phyloP scores from a whole-genome alignment of 331 rosid genomes.

The Spiraea crenata region DNA sequence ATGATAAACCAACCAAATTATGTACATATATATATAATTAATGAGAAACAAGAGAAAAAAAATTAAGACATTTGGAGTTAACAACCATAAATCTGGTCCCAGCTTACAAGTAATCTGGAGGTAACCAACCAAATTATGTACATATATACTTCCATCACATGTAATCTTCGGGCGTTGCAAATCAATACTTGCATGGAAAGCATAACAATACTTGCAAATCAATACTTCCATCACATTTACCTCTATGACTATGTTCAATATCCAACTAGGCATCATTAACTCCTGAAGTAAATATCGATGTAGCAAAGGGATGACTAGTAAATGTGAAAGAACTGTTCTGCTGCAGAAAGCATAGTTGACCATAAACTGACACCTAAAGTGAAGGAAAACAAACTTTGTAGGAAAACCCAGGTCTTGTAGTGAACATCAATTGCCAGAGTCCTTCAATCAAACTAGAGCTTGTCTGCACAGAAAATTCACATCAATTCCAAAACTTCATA shows the following conservation, averaged over 20 bases:
- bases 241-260: neutral
- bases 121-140: too few species aligned
- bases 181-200: constrained; percentile 5
- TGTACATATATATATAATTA: too few species aligned
- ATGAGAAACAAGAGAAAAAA: too few species aligned
- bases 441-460: constrained; percentile 76
- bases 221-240: too few species aligned
- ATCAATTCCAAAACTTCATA: neutral
- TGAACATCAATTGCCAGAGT: constrained; percentile 87
- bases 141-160: neutral
- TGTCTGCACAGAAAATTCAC: constrained; percentile 51
- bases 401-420: constrained; percentile 71
- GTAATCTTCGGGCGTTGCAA: neutral
- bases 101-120: too few species aligned
- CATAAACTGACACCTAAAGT: neutral
- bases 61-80: too few species aligned
- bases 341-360: neutral
- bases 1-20: too few species aligned
- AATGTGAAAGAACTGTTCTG: neutral
- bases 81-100: too few species aligned
- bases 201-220: too few species aligned
- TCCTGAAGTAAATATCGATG: neutral
- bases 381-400: neutral
- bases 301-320: neutral
- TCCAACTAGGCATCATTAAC: neutral